Evolutionary conservation across 1,139 yeast genomes (phyloP).

Genomic region (Yamadazyma oceani): DNA sequence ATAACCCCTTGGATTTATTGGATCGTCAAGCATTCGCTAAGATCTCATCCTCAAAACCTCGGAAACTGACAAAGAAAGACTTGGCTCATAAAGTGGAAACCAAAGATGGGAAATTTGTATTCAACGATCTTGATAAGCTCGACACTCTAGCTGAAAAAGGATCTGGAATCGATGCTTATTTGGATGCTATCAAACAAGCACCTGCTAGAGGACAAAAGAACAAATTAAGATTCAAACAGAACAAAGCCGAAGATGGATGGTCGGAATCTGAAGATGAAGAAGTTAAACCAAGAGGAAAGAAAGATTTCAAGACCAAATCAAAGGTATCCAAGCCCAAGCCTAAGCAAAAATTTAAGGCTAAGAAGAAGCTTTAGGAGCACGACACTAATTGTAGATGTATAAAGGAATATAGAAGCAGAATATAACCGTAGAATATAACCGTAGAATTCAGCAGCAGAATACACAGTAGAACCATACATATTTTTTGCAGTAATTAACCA

Average conservation of each 20-base stretch:
- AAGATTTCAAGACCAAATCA: constrained; percentile 16
- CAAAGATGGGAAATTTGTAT: constrained; percentile 54
- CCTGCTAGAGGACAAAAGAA: constrained; percentile 93
- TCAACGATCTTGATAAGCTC: constrained; percentile 43
- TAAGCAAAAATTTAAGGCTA: constrained; percentile 54
- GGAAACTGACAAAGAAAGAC: constrained; percentile 47
- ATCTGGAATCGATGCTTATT: constrained; percentile 81
- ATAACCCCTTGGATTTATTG: constrained; percentile 84
- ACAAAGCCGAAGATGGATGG: constrained; percentile 53
- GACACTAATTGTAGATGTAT: too few relatives aligned
- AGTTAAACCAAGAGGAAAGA: constrained; percentile 15
- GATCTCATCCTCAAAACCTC: constrained; percentile 83
- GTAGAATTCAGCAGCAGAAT: too few relatives aligned
- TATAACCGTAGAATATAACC: too few relatives aligned
- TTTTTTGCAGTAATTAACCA: too few relatives aligned
- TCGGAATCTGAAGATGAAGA: constrained; percentile 47
- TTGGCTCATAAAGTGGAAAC: constrained; percentile 52
- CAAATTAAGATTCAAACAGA: constrained; percentile 81
- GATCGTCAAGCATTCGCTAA: constrained; percentile 84
- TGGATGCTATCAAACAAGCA: constrained; percentile 89
- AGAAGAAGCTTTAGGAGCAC: constrained; percentile 48
- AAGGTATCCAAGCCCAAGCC: constrained; percentile 38
- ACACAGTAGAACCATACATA: too few relatives aligned
- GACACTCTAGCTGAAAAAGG: constrained; percentile 52
- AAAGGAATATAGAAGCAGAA: too few relatives aligned